Conservation (phyloP, 164 flowering plant genomes). For the Stephania yunnanensis region DNA sequence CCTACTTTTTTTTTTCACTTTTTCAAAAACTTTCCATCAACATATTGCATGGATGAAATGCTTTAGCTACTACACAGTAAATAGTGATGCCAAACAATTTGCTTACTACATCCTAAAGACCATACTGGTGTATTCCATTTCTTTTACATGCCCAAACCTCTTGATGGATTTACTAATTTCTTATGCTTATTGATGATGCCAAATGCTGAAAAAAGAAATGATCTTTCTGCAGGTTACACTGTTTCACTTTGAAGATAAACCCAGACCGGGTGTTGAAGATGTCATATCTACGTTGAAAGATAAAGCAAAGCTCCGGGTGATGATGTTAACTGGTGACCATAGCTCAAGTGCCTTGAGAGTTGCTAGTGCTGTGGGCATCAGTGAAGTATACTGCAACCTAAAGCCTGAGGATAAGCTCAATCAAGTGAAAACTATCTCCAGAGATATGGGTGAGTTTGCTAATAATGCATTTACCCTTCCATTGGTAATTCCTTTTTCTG, state of each 20-base stretch:
- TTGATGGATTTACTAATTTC: neutral
- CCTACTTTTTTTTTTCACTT: neutral
- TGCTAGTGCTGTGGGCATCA: slow-evolving; percentile 82
- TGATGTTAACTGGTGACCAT: slow-evolving; percentile 99
- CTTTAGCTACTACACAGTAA: neutral
- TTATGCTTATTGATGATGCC: neutral
- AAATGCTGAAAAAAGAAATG: slow-evolving; percentile 1
- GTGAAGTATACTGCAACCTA: slow-evolving; percentile 65
- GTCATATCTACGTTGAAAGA: slow-evolving; percentile 52
- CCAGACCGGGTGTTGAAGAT: slow-evolving; percentile 68
- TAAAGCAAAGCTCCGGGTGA: slow-evolving; percentile 63
- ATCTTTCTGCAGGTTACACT: slow-evolving; percentile 59
- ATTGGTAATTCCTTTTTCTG: neutral
- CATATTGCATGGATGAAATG: neutral
- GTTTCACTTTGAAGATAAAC: slow-evolving; percentile 93
- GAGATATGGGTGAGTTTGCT: slow-evolving; percentile 54
- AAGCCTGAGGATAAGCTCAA: slow-evolving; percentile 98
- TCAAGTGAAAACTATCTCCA: slow-evolving; percentile 71
- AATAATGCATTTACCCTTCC: neutral
- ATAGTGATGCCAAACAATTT: too few relatives aligned
- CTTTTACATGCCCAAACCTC: neutral
- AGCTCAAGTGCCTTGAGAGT: slow-evolving; percentile 87
- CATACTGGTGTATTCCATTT: neutral
- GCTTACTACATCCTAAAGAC: too few relatives aligned
- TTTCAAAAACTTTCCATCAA: neutral